These are phyloP conservation scores for Dendrobium huoshanense DNA, from an alignment of 106 monocot genomes.

Conservation along the genomic window DNA sequence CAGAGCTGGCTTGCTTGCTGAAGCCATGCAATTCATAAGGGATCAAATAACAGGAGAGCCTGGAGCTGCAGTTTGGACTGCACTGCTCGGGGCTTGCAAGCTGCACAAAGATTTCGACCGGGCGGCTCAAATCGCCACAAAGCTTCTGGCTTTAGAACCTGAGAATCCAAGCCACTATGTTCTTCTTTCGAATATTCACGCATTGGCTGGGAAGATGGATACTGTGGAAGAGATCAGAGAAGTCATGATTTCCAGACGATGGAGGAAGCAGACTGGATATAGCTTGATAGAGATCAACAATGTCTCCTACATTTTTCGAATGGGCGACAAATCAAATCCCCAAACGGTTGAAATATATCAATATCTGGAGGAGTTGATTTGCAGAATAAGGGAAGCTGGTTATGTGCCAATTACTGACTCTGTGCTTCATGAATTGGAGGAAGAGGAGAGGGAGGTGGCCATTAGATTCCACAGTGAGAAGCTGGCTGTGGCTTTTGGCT, in stretches of 20 bases:
- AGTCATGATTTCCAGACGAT: conserved; percentile 29
- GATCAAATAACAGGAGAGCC: conserved; percentile 27
- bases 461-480: conserved; percentile 60
- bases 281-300: conserved; percentile 43
- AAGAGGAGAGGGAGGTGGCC: conserved; percentile 60
- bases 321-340: conserved; percentile 49
- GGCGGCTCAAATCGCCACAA: conserved; percentile 32
- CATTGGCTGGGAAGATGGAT: conserved; percentile 37
- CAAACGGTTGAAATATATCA: conserved; percentile 25
- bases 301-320: conserved; percentile 33
- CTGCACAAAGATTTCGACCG: conserved; percentile 47
- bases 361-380: conserved; percentile 37
- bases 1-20: conserved; percentile 39
- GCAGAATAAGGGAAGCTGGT: conserved; percentile 28
- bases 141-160: conserved; percentile 34
- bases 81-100: conserved; percentile 53
- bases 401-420: conserved; percentile 39
- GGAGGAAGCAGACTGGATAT: conserved; percentile 50
- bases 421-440: conserved; percentile 58
- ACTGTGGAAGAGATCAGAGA: conserved; percentile 36
- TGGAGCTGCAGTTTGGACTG: conserved; percentile 47
- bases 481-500: conserved; percentile 50
- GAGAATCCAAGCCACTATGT: conserved; percentile 55
- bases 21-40: conserved; percentile 31
- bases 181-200: conserved; percentile 48